Evolutionary conservation across 768 basidiomycete genomes (phyloP), one percentile per base, ranked within the genome.

Genomic region (Naganishia friedmannii): DNA sequence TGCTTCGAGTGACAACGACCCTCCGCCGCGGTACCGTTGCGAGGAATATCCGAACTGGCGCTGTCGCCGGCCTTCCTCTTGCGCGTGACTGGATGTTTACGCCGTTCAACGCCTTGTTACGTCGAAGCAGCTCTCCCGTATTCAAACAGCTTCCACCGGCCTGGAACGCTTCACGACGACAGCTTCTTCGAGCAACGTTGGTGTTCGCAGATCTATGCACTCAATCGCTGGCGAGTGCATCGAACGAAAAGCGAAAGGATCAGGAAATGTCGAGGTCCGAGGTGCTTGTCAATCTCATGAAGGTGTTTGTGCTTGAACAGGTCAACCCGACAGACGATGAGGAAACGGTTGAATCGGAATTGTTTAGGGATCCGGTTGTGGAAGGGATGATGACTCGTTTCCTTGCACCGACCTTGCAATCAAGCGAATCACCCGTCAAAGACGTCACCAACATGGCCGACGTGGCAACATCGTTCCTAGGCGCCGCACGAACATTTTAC

Each of bases 241-340:
- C 83, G 86, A 53, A 6, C 3, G 55, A 58, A 39, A 34, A 39
- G 19, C 57, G 39, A 15, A 32, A 56, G 6, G 10, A 56, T 3
- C 34, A 58, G 21, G 57, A 37, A 19, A 37, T 58, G 57, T 37
- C 57, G 57, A 39, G 57, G 26, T 86, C 87, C 65, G 86, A 89
- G 72, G 82, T 85, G 0, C 83, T 90, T 5, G 89, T 93, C 74
- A 86, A 85, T 23, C 89, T 92, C 73, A 94, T 96, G 91, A 91
- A 91, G 73, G 87, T 96, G 19, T 93, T 92, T 81, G 94, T 96
- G 93, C 86, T 98, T 32, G 94, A 98, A 42, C 78, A 78, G 48
- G 72, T 28, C 3, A 37, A 28, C 53, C 73, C 26, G 48, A 55
- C 29, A 29, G 72, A 70, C 32, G 71, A 69, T 17, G 45, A 71